Conservation (phyloP, 2,329 filamentous ascomycete species). For the Trichoderma sp. region DNA sequence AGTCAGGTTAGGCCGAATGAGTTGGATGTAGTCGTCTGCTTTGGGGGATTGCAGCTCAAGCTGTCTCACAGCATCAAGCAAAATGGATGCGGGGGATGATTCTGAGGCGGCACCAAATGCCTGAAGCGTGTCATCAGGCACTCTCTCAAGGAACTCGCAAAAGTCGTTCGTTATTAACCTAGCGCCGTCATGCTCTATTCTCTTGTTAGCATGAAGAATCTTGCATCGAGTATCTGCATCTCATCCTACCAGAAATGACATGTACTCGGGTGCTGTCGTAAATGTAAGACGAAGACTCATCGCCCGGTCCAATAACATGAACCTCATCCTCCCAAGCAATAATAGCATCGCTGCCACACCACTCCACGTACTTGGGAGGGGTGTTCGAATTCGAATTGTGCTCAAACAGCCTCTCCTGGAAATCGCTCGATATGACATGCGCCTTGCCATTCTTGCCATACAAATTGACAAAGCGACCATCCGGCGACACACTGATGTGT, state of each 20-base stretch:
- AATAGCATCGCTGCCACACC: slow-evolving; percentile 94
- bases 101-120: slow-evolving; percentile 87
- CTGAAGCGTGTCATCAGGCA: slow-evolving; percentile 80
- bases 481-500: slow-evolving; percentile 86
- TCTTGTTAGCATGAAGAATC: slow-evolving; percentile 16
- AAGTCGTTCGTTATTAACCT: slow-evolving; percentile 85
- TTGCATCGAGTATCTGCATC: neutral
- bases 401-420: slow-evolving; percentile 87
- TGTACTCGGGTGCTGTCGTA: slow-evolving; percentile 90
- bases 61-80: slow-evolving; percentile 87
- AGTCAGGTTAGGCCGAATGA: slow-evolving; percentile 81
- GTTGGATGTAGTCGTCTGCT: slow-evolving; percentile 94
- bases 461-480: slow-evolving; percentile 81
- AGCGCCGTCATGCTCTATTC: slow-evolving; percentile 72
- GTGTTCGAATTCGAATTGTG: slow-evolving; percentile 86
- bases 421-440: slow-evolving; percentile 93
- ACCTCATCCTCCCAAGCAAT: slow-evolving; percentile 98
- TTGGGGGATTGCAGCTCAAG: slow-evolving; percentile 93
- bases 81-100: slow-evolving; percentile 84
- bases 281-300: slow-evolving; percentile 72
- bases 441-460: slow-evolving; percentile 82
- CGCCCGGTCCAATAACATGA: slow-evolving; percentile 83
- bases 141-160: slow-evolving; percentile 97
- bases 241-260: slow-evolving; percentile 68
- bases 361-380: slow-evolving; percentile 81